Conservation (phyloP, 2,329 filamentous ascomycete species). For the Lasiodiplodia sp. region DNA sequence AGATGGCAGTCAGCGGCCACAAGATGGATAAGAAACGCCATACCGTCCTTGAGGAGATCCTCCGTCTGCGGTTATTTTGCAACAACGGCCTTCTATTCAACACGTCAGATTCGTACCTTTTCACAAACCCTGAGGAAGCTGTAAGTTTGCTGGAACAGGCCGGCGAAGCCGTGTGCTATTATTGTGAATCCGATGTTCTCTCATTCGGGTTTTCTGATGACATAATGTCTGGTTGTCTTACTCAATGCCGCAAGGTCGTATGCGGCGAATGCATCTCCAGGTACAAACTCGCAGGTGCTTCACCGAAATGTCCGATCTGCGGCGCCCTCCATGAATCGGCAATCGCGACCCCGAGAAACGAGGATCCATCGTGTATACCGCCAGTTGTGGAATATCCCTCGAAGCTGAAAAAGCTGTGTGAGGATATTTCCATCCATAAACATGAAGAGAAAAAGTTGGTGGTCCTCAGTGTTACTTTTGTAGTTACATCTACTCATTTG, state of each 20-base stretch:
- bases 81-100: slow-evolving; percentile 32
- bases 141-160: slow-evolving; percentile 31
- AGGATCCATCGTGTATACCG: neutral
- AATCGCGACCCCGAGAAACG: neutral
- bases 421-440: slow-evolving; percentile 34
- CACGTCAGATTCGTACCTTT: too few species aligned
- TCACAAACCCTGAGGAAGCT: slow-evolving; percentile 28
- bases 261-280: slow-evolving; percentile 23
- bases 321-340: too few species aligned
- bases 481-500: neutral
- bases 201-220: slow-evolving; percentile 27
- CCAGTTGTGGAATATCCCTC: slow-evolving; percentile 30
- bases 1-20: too few species aligned
- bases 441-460: slow-evolving; percentile 35
- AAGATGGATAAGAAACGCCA: too few species aligned
- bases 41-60: slow-evolving; percentile 26
- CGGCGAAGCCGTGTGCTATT: slow-evolving; percentile 24
- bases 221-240: slow-evolving; percentile 26
- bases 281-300: neutral
- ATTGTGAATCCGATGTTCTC: slow-evolving; percentile 30
- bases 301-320: too few species aligned
- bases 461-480: neutral
- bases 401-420: slow-evolving; percentile 36
- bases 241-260: slow-evolving; percentile 25
- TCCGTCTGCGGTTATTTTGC: slow-evolving; percentile 40